phyloP scores from a whole-genome alignment of 2,329 filamentous ascomycete genomes.

The Fusarium solani-melongenae region DNA sequence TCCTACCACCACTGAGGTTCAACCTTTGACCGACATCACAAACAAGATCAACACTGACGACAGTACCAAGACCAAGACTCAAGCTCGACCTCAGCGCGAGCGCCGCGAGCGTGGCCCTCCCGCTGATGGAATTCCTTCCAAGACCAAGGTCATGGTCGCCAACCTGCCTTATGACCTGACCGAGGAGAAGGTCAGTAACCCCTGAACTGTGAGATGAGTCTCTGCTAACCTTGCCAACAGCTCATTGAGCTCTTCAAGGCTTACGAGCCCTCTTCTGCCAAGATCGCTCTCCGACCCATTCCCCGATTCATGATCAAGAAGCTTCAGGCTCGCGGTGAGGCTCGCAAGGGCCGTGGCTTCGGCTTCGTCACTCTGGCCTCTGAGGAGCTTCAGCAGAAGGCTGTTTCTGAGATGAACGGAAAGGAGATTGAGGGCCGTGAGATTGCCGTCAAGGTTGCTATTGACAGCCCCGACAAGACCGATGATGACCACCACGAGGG shows the following conservation, averaged over 20 bases:
- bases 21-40: slow-evolving; percentile 71
- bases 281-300: slow-evolving; percentile 98
- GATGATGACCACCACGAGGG: slow-evolving; percentile 76
- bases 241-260: slow-evolving; percentile 96
- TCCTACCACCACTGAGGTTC: slow-evolving; percentile 62
- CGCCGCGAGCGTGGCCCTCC: slow-evolving; percentile 90
- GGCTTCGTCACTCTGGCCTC: slow-evolving; percentile 96
- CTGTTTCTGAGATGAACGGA: slow-evolving; percentile 97
- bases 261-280: slow-evolving; percentile 93
- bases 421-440: slow-evolving; percentile 99
- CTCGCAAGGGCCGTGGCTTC: slow-evolving; percentile 98
- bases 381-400: slow-evolving; percentile 97
- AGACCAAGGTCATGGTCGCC: slow-evolving; percentile 99
- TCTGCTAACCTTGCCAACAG: slow-evolving; percentile 59
- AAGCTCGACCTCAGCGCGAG: slow-evolving; percentile 68
- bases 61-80: slow-evolving; percentile 67
- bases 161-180: slow-evolving; percentile 98
- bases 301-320: slow-evolving; percentile 99
- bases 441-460: slow-evolving; percentile 99
- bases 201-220: background rate
- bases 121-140: slow-evolving; percentile 96
- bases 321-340: slow-evolving; percentile 96
- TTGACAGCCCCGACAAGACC: slow-evolving; percentile 98
- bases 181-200: slow-evolving; percentile 84
- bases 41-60: slow-evolving; percentile 68